A percentile compares a stretch with the other conserved stretches of the same genome.
These are phyloP conservation scores for Pythium volutum DNA, from an alignment of 352 stramenopile genomes.

Conservation along the genomic window DNA sequence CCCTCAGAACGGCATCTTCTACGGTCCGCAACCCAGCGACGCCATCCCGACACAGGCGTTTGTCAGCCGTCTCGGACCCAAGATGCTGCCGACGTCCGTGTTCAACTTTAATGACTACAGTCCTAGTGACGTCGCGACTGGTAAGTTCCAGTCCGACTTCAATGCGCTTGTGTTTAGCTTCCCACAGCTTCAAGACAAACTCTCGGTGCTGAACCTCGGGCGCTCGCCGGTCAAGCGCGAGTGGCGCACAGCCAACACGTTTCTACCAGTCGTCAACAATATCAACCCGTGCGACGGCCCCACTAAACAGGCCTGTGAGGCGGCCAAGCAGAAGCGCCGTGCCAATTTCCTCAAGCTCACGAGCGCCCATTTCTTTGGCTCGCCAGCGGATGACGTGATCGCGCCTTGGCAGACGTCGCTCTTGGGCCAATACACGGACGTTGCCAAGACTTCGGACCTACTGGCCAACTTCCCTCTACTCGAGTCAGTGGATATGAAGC, in stretches of 20 bases:
- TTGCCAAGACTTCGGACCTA: slow-evolving; percentile 27
- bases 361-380: slow-evolving; percentile 37
- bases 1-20: slow-evolving; percentile 52
- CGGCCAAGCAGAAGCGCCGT: slow-evolving; percentile 24
- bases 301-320: neutral
- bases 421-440: slow-evolving; percentile 33
- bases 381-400: slow-evolving; percentile 32
- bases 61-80: slow-evolving; percentile 28
- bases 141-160: slow-evolving; percentile 42
- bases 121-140: slow-evolving; percentile 21
- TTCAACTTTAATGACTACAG: slow-evolving; percentile 40
- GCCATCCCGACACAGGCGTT: slow-evolving; percentile 30
- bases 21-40: slow-evolving; percentile 38
- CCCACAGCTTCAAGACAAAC: slow-evolving; percentile 28
- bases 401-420: slow-evolving; percentile 38
- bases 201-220: slow-evolving; percentile 39
- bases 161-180: slow-evolving; percentile 22
- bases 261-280: slow-evolving; percentile 39
- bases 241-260: slow-evolving; percentile 25
- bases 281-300: neutral
- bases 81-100: slow-evolving; percentile 25
- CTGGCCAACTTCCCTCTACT: slow-evolving; percentile 29
- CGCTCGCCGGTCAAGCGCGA: slow-evolving; percentile 24
- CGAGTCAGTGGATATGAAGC: slow-evolving; percentile 31
- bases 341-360: slow-evolving; percentile 28